Base-by-base conservation (phyloP, 768 basidiomycete species). In the Tephrocybe sp. region DNA sequence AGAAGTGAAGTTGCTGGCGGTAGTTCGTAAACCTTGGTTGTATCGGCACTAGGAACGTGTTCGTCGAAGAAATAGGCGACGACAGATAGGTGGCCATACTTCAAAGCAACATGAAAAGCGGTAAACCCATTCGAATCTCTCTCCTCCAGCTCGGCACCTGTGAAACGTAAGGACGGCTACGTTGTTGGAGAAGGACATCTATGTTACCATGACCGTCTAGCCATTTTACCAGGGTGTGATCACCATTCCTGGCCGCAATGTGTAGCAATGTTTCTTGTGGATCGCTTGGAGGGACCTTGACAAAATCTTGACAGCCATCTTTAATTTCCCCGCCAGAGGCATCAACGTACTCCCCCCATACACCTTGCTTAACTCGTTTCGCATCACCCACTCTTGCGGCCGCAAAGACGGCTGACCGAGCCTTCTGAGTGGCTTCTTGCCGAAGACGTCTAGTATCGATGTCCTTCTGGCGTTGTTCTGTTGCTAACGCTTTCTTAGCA, bases 111-210 rank as follows among this genome's bases (percentile, higher is more conserved):
- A 65, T 91, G 88, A 68, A 88, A 83, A 2, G 85, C 77, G 3
- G 87, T 86, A 43, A 77, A 69, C 20, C 78, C 78, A 44, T 71
- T 56, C 0, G 73, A 75, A 65, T 90, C 76, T 46, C 80, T 77
- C 62, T 90, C 89, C 54, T 89, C 88, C 17, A 80, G 73, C 55
- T 89, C 85, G 43, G 86, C 87, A 68, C 81, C 89, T 90, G 60
- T 10, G 25, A 43, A 32, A 54, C 38, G 47, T 57, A 39, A 58
- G 51, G 53, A 33, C 53, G 51, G 47, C 55, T 51, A 53, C 45
- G 41, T 15, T 23, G 23, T n/a, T n/a, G 14, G 49, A 50, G 58
- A 26, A 46, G 57, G 41, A 34, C 48, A 45, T 67, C 82, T 58
- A 1, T 25, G 34, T 10, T 59, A 89, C 89, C 81, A 63, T 90